Evolutionary conservation across 208 protist genomes (phyloP), one percentile per base, ranked within the genome.

Genomic region (Trypanosoma platydactyli): DNA sequence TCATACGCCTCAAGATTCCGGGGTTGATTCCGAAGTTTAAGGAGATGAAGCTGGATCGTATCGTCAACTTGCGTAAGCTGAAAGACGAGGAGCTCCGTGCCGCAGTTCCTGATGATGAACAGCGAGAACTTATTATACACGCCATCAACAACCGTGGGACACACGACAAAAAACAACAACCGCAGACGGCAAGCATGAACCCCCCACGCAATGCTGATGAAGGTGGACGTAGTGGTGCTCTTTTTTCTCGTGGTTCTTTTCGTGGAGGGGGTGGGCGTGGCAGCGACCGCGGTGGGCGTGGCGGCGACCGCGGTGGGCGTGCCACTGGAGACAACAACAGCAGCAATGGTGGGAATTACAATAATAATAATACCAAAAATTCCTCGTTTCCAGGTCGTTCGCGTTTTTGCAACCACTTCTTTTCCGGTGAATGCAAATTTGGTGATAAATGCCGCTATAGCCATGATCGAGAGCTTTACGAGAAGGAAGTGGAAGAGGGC

Each of bases 361-460:
- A 67, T 24, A 59, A 24, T 40, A 49, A 35, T 58, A 61, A 24
- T 58, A 35, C 49, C 44, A 70, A 65, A 24, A 55, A 72, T 18
- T 44, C 46, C 38, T 25, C 16, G 24, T 63, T 69, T 55, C 30
- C 58, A 40, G 24, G 57, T 52, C 20, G 74, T 72, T 56, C 27
- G 48, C 88, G 83, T 40, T 61, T 72, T 22, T 94, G 89, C 78
- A 80, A 88, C 24, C 74, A 94, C 76, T 88, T 80, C 76, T 87
- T 89, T 65, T 68, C 46, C 11, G 56, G 68, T 18, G 82, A 89
- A 3, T 94, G 89, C 84, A 88, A 81, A 65, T 92, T 84, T 69
- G 89, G 86, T 48, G 86, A 95, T 22, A 71, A 68, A 15, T 95
- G 86, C 84, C 79, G 79, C 44, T 92, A 89, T 84, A 89, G 84